Percentiles rank a stretch among this genome's conserved stretches.
phyloP scores from a whole-genome alignment of 2,329 filamentous ascomycete species.

The Penicillium sp. region DNA sequence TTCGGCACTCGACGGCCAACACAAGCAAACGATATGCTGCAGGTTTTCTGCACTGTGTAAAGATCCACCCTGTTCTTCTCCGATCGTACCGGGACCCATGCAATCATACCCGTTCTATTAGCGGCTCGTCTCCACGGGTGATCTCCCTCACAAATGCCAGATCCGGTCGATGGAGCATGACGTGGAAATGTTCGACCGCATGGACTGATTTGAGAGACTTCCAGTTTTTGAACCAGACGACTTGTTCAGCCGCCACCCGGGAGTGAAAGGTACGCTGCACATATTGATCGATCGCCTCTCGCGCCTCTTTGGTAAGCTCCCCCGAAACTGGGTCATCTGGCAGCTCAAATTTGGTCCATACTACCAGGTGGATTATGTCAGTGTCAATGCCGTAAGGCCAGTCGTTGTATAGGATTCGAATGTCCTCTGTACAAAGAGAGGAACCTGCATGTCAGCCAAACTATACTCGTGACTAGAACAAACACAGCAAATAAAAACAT shows the following conservation, averaged over 20 bases:
- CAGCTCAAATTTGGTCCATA: slow-evolving; percentile 89
- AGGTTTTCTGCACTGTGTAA: neutral
- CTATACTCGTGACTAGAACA: neutral
- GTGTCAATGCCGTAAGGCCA: slow-evolving; percentile 88
- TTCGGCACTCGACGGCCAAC: neutral
- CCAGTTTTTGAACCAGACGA: slow-evolving; percentile 95
- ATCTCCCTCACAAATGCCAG: slow-evolving; percentile 66
- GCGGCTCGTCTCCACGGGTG: slow-evolving; percentile 71
- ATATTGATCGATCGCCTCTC: slow-evolving; percentile 67
- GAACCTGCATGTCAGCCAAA: neutral
- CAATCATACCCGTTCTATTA: slow-evolving; percentile 50
- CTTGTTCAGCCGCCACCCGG: slow-evolving; percentile 45
- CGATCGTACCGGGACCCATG: neutral
- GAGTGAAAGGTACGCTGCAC: slow-evolving; percentile 66
- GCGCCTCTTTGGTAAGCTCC: slow-evolving; percentile 65
- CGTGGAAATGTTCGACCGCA: slow-evolving; percentile 89
- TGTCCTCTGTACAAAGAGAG: slow-evolving; percentile 49
- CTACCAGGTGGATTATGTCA: slow-evolving; percentile 78
- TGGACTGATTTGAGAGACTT: slow-evolving; percentile 78
- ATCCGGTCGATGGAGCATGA: slow-evolving; percentile 82
- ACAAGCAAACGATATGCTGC: neutral
- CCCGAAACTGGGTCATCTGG: slow-evolving; percentile 66
- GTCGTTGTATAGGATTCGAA: slow-evolving; percentile 82
- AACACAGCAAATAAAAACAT: neutral
- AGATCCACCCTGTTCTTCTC: neutral